Evolutionary conservation across 192 early-diverging fungal species (phyloP).

Genomic region (Coemansia umbellata): DNA sequence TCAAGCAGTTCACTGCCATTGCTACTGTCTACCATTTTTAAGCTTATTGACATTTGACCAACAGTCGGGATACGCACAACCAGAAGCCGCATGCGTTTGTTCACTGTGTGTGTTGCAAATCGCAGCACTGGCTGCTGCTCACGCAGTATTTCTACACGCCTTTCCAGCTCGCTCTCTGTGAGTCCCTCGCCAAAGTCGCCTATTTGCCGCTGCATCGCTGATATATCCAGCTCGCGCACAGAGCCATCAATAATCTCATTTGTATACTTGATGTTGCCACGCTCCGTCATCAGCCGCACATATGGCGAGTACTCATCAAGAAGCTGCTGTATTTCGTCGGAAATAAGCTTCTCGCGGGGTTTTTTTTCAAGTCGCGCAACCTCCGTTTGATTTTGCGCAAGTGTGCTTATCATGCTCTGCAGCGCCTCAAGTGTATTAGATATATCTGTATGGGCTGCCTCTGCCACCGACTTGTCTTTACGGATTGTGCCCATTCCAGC

Average conservation of each 20-base stretch:
- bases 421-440: conserved; percentile 33
- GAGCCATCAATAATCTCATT: conserved; percentile 26
- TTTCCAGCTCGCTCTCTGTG: conserved; percentile 16
- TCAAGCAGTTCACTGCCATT: conserved; percentile 19
- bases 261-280: conserved; percentile 13
- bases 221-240: conserved; percentile 35
- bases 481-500: conserved; percentile 45
- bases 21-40: conserved; percentile 22
- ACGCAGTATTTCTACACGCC: conserved; percentile 14
- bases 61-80: conserved; percentile 44
- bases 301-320: conserved; percentile 34
- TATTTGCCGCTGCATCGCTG: conserved; percentile 44
- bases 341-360: conserved; percentile 43
- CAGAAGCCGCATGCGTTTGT: conserved; percentile 24
- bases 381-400: conserved; percentile 20
- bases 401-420: conserved; percentile 33
- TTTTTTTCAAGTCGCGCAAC: conserved; percentile 39
- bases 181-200: conserved; percentile 45
- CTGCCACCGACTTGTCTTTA: conserved; percentile 44
- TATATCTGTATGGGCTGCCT: conserved; percentile 44
- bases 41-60: conserved; percentile 32
- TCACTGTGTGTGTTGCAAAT: conserved; percentile 16
- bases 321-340: conserved; percentile 27
- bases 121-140: conserved; percentile 26
- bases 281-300: conserved; percentile 43